Conservation (phyloP, 768 basidiomycete species). For the Termitomyces bulborhizus region DNA sequence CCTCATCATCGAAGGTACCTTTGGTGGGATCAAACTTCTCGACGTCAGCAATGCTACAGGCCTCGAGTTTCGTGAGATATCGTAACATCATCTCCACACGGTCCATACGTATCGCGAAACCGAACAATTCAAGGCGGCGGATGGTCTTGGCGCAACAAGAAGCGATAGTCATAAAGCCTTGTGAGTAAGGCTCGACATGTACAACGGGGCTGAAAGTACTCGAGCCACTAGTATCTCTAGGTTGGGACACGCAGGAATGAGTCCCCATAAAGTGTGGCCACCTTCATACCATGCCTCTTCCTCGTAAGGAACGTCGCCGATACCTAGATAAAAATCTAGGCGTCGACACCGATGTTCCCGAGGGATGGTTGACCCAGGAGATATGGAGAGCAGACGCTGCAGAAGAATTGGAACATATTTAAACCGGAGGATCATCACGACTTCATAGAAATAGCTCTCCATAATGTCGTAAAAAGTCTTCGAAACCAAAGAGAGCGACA, state of each 20-base stretch:
- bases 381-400: background rate
- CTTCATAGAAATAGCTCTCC: slow-evolving; percentile 4
- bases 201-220: background rate
- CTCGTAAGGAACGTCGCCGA: background rate
- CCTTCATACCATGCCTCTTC: slow-evolving; percentile 4
- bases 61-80: slow-evolving; percentile 4
- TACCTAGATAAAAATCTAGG: background rate
- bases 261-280: slow-evolving; percentile 3
- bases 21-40: background rate
- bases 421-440: slow-evolving; percentile 2
- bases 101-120: background rate
- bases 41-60: background rate
- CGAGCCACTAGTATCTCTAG: background rate
- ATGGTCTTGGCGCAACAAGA: background rate
- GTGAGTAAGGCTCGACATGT: background rate
- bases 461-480: background rate
- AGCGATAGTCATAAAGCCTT: background rate
- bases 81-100: slow-evolving; percentile 4
- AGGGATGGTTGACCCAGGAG: background rate
- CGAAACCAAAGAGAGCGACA: slow-evolving; percentile 2
- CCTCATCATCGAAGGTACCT: background rate
- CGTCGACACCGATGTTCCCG: background rate
- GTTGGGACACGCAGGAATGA: background rate
- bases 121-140: background rate
- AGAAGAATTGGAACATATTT: slow-evolving; percentile 1